These are phyloP conservation scores for Phytophthora uliginosa DNA, from an alignment of 352 stramenopile species.

Conservation along the genomic window DNA sequence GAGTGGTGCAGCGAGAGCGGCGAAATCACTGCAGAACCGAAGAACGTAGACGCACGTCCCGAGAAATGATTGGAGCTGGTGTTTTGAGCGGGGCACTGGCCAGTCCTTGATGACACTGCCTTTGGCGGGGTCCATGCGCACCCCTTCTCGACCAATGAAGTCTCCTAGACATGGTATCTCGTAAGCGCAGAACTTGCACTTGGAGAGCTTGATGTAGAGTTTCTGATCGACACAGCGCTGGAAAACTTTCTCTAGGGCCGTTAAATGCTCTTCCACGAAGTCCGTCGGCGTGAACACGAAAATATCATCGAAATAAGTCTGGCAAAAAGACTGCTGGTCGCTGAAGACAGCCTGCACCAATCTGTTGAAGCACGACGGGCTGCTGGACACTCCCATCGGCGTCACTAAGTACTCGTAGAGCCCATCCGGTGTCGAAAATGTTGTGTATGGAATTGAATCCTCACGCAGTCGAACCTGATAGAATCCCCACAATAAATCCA, in stretches of 20 bases:
- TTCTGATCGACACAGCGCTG: constrained; percentile 1
- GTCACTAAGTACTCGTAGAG: not conserved
- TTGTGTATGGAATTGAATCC: not conserved
- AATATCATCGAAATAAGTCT: constrained; percentile 3
- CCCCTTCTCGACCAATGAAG: not conserved
- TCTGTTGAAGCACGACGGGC: not conserved
- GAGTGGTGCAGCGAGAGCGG: not conserved
- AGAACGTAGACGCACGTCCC: not conserved
- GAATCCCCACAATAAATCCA: not conserved
- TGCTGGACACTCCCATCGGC: not conserved
- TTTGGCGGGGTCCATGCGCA: not conserved
- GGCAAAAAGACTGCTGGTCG: not conserved
- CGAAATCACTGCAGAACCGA: not conserved
- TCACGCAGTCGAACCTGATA: not conserved
- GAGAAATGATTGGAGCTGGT: not conserved
- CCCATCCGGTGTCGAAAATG: not conserved
- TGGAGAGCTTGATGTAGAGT: not conserved
- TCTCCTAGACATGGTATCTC: not conserved
- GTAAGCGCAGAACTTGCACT: not conserved
- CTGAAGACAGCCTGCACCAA: not conserved
- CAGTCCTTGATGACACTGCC: not conserved
- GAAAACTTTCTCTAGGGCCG: not conserved
- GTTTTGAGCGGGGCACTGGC: not conserved
- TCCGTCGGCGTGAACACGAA: not conserved
- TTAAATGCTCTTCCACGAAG: not conserved